Base-by-base conservation (phyloP, 1,284 basidiomycete genomes). In the Puccinia polysora region DNA sequence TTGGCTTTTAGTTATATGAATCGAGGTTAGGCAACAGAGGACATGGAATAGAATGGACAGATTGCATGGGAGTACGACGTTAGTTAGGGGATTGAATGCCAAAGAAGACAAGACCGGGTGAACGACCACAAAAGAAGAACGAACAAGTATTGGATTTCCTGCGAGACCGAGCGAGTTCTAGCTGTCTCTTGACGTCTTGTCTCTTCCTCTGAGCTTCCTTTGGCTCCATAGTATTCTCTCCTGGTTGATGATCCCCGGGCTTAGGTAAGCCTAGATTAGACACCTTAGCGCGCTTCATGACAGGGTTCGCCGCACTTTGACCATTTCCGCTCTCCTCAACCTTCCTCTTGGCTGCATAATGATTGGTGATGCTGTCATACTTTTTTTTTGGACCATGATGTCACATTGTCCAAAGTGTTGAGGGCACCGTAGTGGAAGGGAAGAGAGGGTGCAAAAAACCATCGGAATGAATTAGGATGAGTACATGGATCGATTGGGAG, bases 311-410 rank as follows among this genome's bases (percentile, higher is more conserved):
- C 14, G 20, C 25, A 47, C 43, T 47, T 8, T 23, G 38, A 25
- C n/a, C 25, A 20, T 45, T 47, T 8, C 10, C 18, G 14, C 18
- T 45, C 25, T 8, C 38, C 6, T 63, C n/a, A 47, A 18, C 47
- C 45, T 63, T 63, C 8, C 59, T 40, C 30, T 45, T 63, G 3
- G 59, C 59, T 15, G 59, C 59, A 63, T 63, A 63, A 63, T 63
- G 59, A 45, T 14, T 63, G 3, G 45, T 63, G 43, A 63, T 63
- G 25, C 23, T 30, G n/a, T 63, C 59, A 15, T 45, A 63, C 59
- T 63, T 43, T 43, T 43, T 43, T 43, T 43, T 43, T 43, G n/a
- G n/a, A n/a, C n/a, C n/a, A n/a, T n/a, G n/a, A n/a, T n/a, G n/a
- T n/a, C n/a, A n/a, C n/a, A n/a, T n/a, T n/a, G n/a, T n/a, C n/a